phyloP scores from a whole-genome alignment of 768 basidiomycete species.

The Candolleomyces eurysporus region DNA sequence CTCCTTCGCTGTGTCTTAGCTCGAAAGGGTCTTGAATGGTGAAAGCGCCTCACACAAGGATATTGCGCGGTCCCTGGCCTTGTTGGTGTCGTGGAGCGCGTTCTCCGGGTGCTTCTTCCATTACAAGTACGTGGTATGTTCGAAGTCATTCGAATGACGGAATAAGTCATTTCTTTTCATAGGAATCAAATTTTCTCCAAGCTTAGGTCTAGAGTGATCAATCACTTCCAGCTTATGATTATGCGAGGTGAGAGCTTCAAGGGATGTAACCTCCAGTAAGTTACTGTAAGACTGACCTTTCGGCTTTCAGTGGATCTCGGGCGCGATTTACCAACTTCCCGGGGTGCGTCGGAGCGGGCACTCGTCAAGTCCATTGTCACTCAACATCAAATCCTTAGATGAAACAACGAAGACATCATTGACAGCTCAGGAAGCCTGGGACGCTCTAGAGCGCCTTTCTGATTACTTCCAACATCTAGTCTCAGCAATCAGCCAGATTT shows the following conservation, averaged over 20 bases:
- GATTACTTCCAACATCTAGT: background rate
- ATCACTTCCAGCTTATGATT: background rate
- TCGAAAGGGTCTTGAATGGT: background rate
- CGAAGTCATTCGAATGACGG: background rate
- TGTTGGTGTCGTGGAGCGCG: background rate
- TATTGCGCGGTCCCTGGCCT: background rate
- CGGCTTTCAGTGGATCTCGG: background rate
- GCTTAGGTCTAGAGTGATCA: background rate
- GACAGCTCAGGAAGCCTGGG: background rate
- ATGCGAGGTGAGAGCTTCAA: background rate
- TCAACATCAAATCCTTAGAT: background rate
- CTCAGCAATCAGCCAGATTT: conserved; percentile 5
- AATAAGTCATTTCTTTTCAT: background rate
- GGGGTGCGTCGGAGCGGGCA: background rate
- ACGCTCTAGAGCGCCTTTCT: background rate
- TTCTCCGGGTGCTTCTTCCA: background rate
- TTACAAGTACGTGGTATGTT: background rate
- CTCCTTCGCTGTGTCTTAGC: background rate
- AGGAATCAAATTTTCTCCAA: background rate
- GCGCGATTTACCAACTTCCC: background rate
- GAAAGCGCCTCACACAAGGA: background rate
- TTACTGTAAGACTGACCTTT: background rate
- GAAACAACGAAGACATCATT: background rate
- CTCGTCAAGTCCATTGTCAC: background rate
- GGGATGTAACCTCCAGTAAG: background rate